A percentile compares a stretch with the other conserved stretches of the same genome.
phyloP scores from a whole-genome alignment of 1,284 basidiomycete genomes.

The Meira miltonrushii region DNA sequence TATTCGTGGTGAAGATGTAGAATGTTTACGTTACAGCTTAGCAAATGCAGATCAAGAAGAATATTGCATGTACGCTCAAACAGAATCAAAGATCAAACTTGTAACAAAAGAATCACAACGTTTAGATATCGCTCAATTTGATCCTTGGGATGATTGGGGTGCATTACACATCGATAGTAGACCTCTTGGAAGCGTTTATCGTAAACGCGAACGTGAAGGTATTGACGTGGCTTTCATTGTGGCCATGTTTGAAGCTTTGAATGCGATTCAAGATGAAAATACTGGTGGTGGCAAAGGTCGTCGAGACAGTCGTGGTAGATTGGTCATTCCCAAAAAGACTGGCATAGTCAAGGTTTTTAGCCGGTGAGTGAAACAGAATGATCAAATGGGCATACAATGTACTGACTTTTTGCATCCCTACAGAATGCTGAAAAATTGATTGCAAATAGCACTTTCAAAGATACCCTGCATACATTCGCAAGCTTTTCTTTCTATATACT shows the following conservation, averaged over 20 bases:
- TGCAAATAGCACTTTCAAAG: too few species aligned
- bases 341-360: too few species aligned
- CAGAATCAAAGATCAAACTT: neutral
- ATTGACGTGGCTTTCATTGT: neutral
- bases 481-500: too few species aligned
- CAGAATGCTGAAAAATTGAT: too few species aligned
- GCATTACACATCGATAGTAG: neutral
- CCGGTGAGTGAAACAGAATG: too few species aligned
- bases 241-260: conserved; percentile 7
- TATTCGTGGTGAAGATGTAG: neutral
- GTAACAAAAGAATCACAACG: neutral
- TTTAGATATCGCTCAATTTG: neutral
- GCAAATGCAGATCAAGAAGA: neutral
- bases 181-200: neutral
- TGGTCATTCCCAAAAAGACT: too few species aligned
- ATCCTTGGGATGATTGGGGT: neutral
- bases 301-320: too few species aligned
- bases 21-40: neutral
- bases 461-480: too few species aligned
- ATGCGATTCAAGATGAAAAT: conserved; percentile 10
- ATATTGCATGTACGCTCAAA: neutral
- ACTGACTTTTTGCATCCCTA: too few species aligned
- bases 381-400: too few species aligned
- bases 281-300: too few species aligned
- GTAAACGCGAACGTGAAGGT: neutral